These are phyloP conservation scores for Lachnum nothofagi DNA, from an alignment of 2,329 filamentous ascomycete genomes.

Conservation along the genomic window DNA sequence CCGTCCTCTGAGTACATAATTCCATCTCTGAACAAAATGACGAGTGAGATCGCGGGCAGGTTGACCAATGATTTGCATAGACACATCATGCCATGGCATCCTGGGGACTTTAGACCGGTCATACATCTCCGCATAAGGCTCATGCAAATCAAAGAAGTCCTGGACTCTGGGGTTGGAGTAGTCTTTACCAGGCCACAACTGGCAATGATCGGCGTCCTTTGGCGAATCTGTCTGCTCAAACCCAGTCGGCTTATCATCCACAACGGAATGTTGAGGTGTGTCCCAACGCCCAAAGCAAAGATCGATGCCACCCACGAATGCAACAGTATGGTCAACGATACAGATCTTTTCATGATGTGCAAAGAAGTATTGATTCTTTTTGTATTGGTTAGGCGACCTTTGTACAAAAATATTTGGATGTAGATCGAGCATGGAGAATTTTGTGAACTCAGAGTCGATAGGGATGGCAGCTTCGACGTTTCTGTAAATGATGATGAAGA, in stretches of 20 bases:
- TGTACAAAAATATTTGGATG: constrained; percentile 97
- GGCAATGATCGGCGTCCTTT: constrained; percentile 88
- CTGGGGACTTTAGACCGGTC: constrained; percentile 80
- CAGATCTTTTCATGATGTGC: constrained; percentile 98
- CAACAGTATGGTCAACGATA: constrained; percentile 90
- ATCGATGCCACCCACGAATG: constrained; percentile 93
- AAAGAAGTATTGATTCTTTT: constrained; percentile 99
- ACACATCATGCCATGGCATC: constrained; percentile 98
- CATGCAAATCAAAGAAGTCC: constrained; percentile 88
- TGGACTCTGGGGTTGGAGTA: constrained; percentile 95
- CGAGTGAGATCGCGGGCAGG: constrained; percentile 89
- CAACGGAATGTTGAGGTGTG: constrained; percentile 83
- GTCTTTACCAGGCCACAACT: constrained; percentile 95
- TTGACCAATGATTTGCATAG: constrained; percentile 96
- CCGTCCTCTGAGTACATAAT: constrained; percentile 86
- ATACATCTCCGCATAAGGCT: constrained; percentile 99
- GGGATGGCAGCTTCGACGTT: constrained; percentile 97
- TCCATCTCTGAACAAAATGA: constrained; percentile 97
- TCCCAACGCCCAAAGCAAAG: constrained; percentile 97
- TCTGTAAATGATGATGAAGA: constrained; percentile 95
- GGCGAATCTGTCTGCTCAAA: constrained; percentile 75
- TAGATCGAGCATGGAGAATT: constrained; percentile 89
- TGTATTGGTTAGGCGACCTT: constrained; percentile 92
- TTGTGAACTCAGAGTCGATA: constrained; percentile 97
- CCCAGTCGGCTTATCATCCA: constrained; percentile 90